Percentiles rank a stretch among this genome's conserved stretches.
phyloP scores from a whole-genome alignment of 805 yeast species.

The Metschnikowia reukaufii region DNA sequence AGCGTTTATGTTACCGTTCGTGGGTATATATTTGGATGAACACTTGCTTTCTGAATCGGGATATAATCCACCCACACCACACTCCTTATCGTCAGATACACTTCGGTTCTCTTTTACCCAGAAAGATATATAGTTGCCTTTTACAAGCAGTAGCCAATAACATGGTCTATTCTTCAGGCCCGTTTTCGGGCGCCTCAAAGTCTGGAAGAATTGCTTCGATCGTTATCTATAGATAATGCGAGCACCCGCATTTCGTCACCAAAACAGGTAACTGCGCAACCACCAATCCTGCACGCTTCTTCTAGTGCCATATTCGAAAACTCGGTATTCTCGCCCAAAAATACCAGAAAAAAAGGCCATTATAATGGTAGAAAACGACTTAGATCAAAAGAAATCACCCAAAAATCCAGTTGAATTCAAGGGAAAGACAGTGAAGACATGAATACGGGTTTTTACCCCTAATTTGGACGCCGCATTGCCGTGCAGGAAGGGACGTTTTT shows the following conservation, averaged over 20 bases:
- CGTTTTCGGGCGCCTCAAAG: neutral
- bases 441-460: neutral
- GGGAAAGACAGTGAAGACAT: too few relatives aligned
- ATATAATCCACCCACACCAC: too few relatives aligned
- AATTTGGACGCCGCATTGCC: neutral
- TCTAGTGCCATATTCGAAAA: neutral
- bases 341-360: neutral
- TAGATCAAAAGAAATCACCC: neutral
- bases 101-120: neutral
- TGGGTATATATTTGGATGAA: too few relatives aligned
- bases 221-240: conserved; percentile 10
- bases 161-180: neutral
- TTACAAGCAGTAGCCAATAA: neutral
- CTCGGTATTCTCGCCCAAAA: too few relatives aligned
- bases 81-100: too few relatives aligned
- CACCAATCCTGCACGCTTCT: neutral
- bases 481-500: conserved; percentile 15
- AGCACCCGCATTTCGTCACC: conserved; percentile 10
- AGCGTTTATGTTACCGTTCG: too few relatives aligned
- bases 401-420: neutral
- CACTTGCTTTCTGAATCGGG: too few relatives aligned
- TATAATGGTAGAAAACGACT: too few relatives aligned
- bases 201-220: neutral
- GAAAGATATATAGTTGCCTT: neutral
- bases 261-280: conserved; percentile 4